Base-by-base conservation (phyloP, 2,329 filamentous ascomycete species). In the Sporothrix schenckii region DNA sequence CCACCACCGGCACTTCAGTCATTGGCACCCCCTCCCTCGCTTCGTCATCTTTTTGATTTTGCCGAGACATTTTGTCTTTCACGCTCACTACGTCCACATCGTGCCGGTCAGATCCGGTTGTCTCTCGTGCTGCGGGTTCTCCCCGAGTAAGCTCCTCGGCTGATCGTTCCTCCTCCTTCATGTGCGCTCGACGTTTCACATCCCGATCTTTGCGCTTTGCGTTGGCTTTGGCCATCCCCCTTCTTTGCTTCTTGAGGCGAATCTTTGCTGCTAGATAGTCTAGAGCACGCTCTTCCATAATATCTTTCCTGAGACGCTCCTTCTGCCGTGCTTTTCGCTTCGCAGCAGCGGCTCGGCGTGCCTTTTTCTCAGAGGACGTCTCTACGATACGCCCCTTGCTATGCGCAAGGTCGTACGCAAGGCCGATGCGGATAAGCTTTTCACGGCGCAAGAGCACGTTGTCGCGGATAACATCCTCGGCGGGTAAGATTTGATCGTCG, bases 401-500 rank as follows among this genome's bases (percentile, higher is more conserved):
- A 74, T 89, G 87, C 0, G 87, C 87, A 6, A 88, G 75, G 74
- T 89, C 87, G 71, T 89, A 89, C 0, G 86, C 84, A 52, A 83
- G 81, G 2, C 86, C 87, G 6, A 88, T 84, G 52, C 86, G 84
- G 1, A 85, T 82, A 2, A 89, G 80, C 77, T 89, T 89, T 58
- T 87, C 86, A 65, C 88, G 87, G 14, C 85, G 82, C 1, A 77
- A 75, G 65, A 80, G 77, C 70, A 82, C 84, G 74, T 88, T 83
- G 14, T 79, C 78, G 75, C 85, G 85, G 30, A 89, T 82, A 0
- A 89, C 85, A 0, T 87, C 83, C 74, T 89, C 87, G 19, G 87
- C 80, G 0, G 85, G 85, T 11, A 80, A 74, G 3, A 78, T 66
- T 1, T 75, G 74, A 1, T 80, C 79, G 71, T 85, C 76, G 19